A percentile compares a stretch with the other conserved stretches of the same genome.
These are phyloP conservation scores for Amanita polypyramis DNA, from an alignment of 768 basidiomycete species.

Conservation along the genomic window DNA sequence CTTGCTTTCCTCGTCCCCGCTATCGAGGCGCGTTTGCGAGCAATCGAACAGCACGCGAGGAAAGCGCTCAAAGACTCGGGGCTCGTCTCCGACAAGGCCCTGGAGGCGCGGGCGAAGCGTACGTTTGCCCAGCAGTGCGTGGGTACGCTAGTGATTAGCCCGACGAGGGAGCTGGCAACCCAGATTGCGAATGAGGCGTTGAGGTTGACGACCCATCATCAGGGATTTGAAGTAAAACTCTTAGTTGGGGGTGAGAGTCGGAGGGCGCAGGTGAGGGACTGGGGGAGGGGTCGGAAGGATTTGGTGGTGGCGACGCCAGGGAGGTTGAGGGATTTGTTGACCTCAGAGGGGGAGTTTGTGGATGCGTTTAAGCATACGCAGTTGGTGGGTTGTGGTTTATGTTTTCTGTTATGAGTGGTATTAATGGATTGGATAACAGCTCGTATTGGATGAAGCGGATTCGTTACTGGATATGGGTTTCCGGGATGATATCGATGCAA, in stretches of 20 bases:
- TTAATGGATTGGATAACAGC: slow-evolving; percentile 25
- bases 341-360: slow-evolving; percentile 39
- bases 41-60: slow-evolving; percentile 35
- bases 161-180: slow-evolving; percentile 83
- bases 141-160: slow-evolving; percentile 76
- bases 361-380: slow-evolving; percentile 43
- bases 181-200: slow-evolving; percentile 83
- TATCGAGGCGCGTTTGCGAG: slow-evolving; percentile 61
- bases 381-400: slow-evolving; percentile 34
- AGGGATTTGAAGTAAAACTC: slow-evolving; percentile 57
- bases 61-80: slow-evolving; percentile 34
- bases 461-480: slow-evolving; percentile 90
- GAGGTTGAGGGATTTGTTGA: slow-evolving; percentile 65
- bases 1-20: slow-evolving; percentile 83
- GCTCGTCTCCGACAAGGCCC: slow-evolving; percentile 17
- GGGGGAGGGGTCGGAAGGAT: slow-evolving; percentile 54
- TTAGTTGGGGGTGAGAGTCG: slow-evolving; percentile 73
- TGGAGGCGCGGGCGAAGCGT: slow-evolving; percentile 21
- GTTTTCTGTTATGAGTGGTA: slow-evolving; percentile 7
- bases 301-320: slow-evolving; percentile 90
- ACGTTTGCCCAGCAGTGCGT: slow-evolving; percentile 36
- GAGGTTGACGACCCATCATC: slow-evolving; percentile 50
- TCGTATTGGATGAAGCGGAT: slow-evolving; percentile 91
- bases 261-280: slow-evolving; percentile 55
- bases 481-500: slow-evolving; percentile 73